Base-by-base conservation (phyloP, 257 asterid genomes). In the Jaltomata sinuosa region DNA sequence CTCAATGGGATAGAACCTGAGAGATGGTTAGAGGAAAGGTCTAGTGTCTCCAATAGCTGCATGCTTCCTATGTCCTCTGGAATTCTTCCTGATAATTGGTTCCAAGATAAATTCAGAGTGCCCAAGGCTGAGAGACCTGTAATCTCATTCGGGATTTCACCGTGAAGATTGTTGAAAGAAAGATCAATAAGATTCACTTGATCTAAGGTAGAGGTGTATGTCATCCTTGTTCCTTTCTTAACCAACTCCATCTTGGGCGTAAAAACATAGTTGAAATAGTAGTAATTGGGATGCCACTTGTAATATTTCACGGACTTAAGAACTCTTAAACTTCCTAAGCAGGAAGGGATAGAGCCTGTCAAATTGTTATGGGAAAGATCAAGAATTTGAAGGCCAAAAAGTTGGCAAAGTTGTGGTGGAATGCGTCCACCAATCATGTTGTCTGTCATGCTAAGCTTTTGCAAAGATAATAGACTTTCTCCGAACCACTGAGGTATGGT, bases 301-400 rank as follows among this genome's bases (percentile, higher is more conserved):
- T 42, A 15, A 47, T 38, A 11, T 40, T 40, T 71, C 12, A 40
- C 14, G 10, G 45, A 57, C 49, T 27, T 31, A 5, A 87, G 38
- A 15, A 31, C 84, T 29, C 29, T 81, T 55, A 74, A 59, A 29
- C 67, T 64, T 12, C 84, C 78, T 11, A 74, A 15, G 79, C 87
- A 84, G 29, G 52, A 19, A 54, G 87, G 89, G 7, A 84, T 84
- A n/a, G 36, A 5, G 10, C 88, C 85, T 81, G 87, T 74, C 34
- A 89, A 42, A 64, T 83, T 49, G 32, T 85, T 87, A 12, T 72
- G 42, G 10, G 88, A 83, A 71, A 87, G 71, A 57, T 87, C 88
- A 71, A 89, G 82, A 53, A 88, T 74, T 34, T 83, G 89, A 38
- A 85, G 85, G 62, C 21, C 47, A 36, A 84, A 22, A 49, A 69